Conservation (phyloP, 306 rosid species). For the Corylus avellana region DNA sequence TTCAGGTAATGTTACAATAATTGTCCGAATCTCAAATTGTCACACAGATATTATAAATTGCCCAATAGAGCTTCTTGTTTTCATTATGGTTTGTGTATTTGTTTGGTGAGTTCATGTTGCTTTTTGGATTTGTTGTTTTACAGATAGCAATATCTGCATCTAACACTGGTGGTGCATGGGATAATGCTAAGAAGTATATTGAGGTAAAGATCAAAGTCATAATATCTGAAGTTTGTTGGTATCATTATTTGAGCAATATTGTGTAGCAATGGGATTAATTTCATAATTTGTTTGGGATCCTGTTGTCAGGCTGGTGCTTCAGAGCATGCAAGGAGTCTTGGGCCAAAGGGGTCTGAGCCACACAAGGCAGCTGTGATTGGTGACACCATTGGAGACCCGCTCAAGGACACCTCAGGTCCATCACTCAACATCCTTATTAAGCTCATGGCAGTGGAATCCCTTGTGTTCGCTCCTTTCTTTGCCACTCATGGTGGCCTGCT, state of each 20-base stretch:
- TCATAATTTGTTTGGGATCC: constrained; percentile 1
- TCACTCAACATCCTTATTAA: constrained; percentile 75
- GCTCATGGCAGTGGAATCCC: constrained; percentile 81
- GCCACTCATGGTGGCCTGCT: constrained; percentile 78
- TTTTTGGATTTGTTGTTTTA: not conserved
- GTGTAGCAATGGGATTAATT: not conserved
- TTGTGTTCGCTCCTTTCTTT: constrained; percentile 64
- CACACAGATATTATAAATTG: not conserved
- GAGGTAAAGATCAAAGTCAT: constrained; percentile 39
- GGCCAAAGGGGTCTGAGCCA: constrained; percentile 72
- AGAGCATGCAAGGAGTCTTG: constrained; percentile 67
- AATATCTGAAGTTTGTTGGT: not conserved
- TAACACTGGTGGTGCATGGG: constrained; percentile 81
- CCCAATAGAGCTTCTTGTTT: not conserved
- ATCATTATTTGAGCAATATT: not conserved
- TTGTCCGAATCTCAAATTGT: not conserved
- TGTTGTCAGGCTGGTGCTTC: constrained; percentile 62
- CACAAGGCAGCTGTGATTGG: constrained; percentile 81
- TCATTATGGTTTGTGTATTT: not conserved
- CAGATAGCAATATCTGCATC: constrained; percentile 78
- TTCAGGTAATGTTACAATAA: constrained; percentile 52
- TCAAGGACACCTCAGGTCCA: constrained; percentile 76
- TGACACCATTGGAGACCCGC: constrained; percentile 77
- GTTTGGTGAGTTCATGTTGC: not conserved
- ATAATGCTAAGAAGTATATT: constrained; percentile 80